Evolutionary conservation across 2,329 filamentous ascomycete genomes (phyloP), one percentile per base, ranked within the genome.

Genomic region (Fusarium tjaetaba): DNA sequence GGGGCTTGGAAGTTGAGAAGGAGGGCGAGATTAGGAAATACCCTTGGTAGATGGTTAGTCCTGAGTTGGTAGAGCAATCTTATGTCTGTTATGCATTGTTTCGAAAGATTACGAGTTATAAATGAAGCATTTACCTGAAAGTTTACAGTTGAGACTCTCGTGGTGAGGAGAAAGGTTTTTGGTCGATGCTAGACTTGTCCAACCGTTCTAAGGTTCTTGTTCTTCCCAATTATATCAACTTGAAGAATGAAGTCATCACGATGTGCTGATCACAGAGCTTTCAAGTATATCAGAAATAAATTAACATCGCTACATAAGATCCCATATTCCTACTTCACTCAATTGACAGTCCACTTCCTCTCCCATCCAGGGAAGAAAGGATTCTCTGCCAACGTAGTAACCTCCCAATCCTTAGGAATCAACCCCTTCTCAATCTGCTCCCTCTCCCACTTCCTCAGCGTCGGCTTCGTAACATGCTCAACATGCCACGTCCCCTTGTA

Each of bases 401-500:
- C 87, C 76, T 91, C 86, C 93, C 93, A 95, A 26, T 87, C 86
- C 67, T 83, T 82, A 58, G 87, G 85, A 9, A 93, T 85, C 64
- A 91, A 36, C 0, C 92, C 92, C 15, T 84, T 87, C 53, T 88
- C 86, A 15, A 89, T 83, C 82, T 97, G 94, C 80, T 93, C 91
- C 51, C 81, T 83, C 46, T 88, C 88, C 84, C 89, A 96, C 71
- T 84, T 79, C 75, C 90, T 87, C 68, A 96, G 77, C 0, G 86
- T 86, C 0, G 93, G 92, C 55, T 94, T 84, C 0, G 90, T 88
- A 0, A 94, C 87, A 81, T 94, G 92, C 80, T 95, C 91, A 4
- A 92, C 90, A 81, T 95, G 93, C 90, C 92, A 94, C 0, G 91
- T 93, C n/a, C 87, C 90, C 84, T 97, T 97, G 78, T 96, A 96